Percentiles rank a stretch among this genome's conserved stretches.
Evolutionary conservation across 495 filamentous ascomycete species (phyloP).

Genomic region (Talaromyces liani): DNA sequence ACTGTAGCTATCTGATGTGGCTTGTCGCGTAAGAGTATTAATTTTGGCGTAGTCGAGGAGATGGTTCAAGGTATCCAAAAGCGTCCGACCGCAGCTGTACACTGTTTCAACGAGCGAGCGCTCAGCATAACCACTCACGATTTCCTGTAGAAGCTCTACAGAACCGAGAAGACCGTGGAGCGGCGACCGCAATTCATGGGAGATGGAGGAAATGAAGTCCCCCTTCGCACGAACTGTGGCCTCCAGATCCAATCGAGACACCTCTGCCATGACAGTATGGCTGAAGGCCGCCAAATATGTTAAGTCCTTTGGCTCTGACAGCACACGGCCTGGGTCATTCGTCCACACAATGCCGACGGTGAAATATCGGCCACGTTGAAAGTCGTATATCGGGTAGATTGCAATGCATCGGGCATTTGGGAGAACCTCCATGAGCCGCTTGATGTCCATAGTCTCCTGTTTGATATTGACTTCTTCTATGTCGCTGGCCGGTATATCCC

Average conservation of each 20-base stretch:
- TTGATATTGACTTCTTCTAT: slow-evolving; percentile 8
- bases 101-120: slow-evolving; percentile 54
- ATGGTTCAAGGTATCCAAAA: slow-evolving; percentile 41
- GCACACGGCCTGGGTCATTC: background rate
- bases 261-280: background rate
- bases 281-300: background rate
- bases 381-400: slow-evolving; percentile 25
- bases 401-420: slow-evolving; percentile 20
- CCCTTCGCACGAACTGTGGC: background rate
- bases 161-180: background rate
- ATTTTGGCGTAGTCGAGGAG: background rate
- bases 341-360: background rate
- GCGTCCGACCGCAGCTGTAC: slow-evolving; percentile 55
- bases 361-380: background rate
- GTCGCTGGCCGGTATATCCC: background rate
- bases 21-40: background rate
- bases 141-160: background rate
- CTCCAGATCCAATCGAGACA: background rate
- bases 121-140: slow-evolving; percentile 51
- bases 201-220: background rate
- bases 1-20: background rate
- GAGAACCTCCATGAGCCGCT: slow-evolving; percentile 19
- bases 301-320: background rate
- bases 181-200: background rate
- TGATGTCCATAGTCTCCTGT: slow-evolving; percentile 22